Conservation (phyloP, 2,329 filamentous ascomycete genomes). For the Xylariaceae sp. region DNA sequence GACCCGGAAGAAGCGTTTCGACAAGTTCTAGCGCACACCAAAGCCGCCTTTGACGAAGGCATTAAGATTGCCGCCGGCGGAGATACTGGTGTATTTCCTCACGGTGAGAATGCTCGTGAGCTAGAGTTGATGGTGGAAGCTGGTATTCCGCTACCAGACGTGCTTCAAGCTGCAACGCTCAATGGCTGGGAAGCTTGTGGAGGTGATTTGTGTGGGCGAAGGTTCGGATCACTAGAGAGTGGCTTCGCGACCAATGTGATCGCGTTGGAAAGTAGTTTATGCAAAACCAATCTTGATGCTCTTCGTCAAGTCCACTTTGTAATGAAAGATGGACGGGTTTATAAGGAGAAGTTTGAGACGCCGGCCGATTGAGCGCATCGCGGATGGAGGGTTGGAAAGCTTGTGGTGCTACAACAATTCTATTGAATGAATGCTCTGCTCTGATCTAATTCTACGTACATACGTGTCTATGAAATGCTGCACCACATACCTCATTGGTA, state of each 20-base stretch:
- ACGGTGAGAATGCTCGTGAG: conserved; percentile 52
- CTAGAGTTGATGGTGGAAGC: conserved; percentile 53
- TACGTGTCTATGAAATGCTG: conserved; percentile 18
- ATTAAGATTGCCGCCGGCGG: conserved; percentile 51
- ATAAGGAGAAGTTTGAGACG: conserved; percentile 33
- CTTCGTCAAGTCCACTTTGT: conserved; percentile 51
- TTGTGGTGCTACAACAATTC: too few species aligned
- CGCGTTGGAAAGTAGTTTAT: conserved; percentile 45
- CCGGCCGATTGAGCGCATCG: too few species aligned
- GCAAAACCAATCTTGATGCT: conserved; percentile 35
- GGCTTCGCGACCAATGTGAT: conserved; percentile 52
- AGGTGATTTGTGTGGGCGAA: conserved; percentile 46
- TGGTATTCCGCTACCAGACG: conserved; percentile 48
- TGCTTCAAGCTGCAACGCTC: conserved; percentile 48
- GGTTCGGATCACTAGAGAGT: conserved; percentile 51
- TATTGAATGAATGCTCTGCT: too few species aligned
- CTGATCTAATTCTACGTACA: conserved; percentile 8
- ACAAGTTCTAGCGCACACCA: conserved; percentile 38
- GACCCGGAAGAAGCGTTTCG: conserved; percentile 27
- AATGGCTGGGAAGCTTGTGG: conserved; percentile 57
- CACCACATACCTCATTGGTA: conserved; percentile 17
- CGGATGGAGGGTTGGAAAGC: too few species aligned
- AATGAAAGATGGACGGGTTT: conserved; percentile 57
- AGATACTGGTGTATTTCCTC: conserved; percentile 52
- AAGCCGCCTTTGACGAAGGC: conserved; percentile 45